Evolutionary conservation across 176 grass and related monocot genomes (phyloP), one percentile per base, ranked within the genome.

Genomic region (Carex pumila): DNA sequence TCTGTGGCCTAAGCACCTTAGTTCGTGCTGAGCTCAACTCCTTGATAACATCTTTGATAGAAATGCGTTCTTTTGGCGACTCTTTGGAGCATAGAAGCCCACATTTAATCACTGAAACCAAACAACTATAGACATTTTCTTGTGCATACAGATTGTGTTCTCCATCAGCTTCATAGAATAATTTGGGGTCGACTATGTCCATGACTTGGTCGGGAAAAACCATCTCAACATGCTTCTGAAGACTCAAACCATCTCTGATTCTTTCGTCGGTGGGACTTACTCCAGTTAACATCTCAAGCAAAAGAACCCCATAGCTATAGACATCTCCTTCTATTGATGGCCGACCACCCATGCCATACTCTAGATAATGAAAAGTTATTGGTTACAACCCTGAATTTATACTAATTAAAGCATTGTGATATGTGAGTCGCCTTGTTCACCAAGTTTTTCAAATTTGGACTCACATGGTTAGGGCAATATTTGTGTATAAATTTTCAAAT

Each of bases 291-390:
- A 70, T 70, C 34, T 70, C 66, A 7, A 47, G 45, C 1, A 47
- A 8, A 47, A 47, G 45, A 47, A 47, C 7, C 1, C 45, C 45
- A 1, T 47, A 70, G 61, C 89, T 88, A 60, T 91, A 88, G 4
- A 88, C 56, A 32, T 91, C 86, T 11, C 89, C 89, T 17, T 64
- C 45, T 8, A 81, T 22, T 5, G 86, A 91, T 79, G 83, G 34
- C 61, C 37, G 43, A 79, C 14, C 52, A 3, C 82, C 89, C 67
- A 85, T 87, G 17, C 89, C 89, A 56, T 86, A 91, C 17, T 88
- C 79, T 88, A 84, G 1, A 79, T 10, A 64, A 49, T 53, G 5
- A 59, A 12, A 59, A 81, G 6, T 9, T 61, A 47, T 9, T 61
- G 21, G 6, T 61, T 61, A 21, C 57, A 61, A 9, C 45, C 45